phyloP scores from a whole-genome alignment of 2,329 filamentous ascomycete species.

The Penicillium sp. region DNA sequence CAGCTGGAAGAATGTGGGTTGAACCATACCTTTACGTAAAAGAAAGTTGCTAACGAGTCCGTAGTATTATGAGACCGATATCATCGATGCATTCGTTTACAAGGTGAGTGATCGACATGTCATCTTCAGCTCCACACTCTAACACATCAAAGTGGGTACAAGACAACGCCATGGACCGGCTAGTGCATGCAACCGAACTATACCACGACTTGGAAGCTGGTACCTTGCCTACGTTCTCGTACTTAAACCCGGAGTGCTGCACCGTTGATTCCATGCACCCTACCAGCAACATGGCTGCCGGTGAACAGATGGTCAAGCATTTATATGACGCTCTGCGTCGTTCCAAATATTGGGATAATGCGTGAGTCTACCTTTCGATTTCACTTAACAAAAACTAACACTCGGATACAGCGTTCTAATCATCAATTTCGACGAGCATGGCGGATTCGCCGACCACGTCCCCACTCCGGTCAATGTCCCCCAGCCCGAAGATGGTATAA shows the following conservation, averaged over 20 bases:
- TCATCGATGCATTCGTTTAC: constrained; percentile 41
- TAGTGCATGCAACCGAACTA: constrained; percentile 52
- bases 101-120: constrained; percentile 16
- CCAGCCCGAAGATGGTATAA: constrained; percentile 35
- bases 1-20: constrained; percentile 40
- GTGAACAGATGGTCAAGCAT: constrained; percentile 44
- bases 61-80: constrained; percentile 43
- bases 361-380: constrained; percentile 15
- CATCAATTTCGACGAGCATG: constrained; percentile 46
- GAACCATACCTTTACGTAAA: background rate
- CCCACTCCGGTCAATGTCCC: constrained; percentile 41
- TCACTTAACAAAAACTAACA: background rate
- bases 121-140: background rate
- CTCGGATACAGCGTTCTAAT: constrained; percentile 34
- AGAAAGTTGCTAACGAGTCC: background rate
- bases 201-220: constrained; percentile 64
- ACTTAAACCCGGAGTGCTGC: constrained; percentile 48
- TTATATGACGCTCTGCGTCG: constrained; percentile 45
- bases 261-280: constrained; percentile 43
- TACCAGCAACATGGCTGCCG: constrained; percentile 40
- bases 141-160: constrained; percentile 35
- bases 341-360: constrained; percentile 43
- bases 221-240: constrained; percentile 69
- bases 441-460: constrained; percentile 46
- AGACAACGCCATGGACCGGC: constrained; percentile 37